Conservation (phyloP, 305 asterid species). For the Rubia tinctorum region DNA sequence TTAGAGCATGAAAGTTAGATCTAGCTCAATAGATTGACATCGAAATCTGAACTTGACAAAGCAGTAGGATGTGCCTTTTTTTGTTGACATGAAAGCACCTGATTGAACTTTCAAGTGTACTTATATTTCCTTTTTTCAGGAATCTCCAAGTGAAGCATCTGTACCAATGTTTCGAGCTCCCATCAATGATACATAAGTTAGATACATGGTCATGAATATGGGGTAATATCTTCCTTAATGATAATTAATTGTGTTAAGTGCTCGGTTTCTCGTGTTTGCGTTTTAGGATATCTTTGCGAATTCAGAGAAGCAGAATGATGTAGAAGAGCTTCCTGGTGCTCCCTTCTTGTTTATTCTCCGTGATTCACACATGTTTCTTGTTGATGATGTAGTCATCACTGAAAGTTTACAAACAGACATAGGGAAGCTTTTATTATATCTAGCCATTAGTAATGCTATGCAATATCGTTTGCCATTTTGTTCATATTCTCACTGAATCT, state of each 20-base stretch:
- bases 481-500: no score
- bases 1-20: no score
- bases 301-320: slow-evolving; percentile 37
- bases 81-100: neutral
- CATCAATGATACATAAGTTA: slow-evolving; percentile 67
- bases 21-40: no score
- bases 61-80: no score
- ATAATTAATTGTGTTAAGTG: slow-evolving; percentile 15
- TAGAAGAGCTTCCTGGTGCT: slow-evolving; percentile 35
- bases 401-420: no score
- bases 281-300: slow-evolving; percentile 74
- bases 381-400: no score
- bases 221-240: slow-evolving; percentile 8
- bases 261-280: slow-evolving; percentile 20
- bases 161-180: slow-evolving; percentile 57
- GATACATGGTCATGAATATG: slow-evolving; percentile 5
- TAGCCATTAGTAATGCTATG: no score
- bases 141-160: slow-evolving; percentile 45
- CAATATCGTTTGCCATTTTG: no score
- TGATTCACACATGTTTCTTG: no score
- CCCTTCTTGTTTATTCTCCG: neutral
- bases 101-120: neutral
- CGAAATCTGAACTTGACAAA: no score
- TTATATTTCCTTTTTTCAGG: slow-evolving; percentile 27
- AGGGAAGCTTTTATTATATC: no score